These are phyloP conservation scores for Hypoxylon perforatum DNA, from an alignment of 495 filamentous ascomycete species.

Conservation along the genomic window DNA sequence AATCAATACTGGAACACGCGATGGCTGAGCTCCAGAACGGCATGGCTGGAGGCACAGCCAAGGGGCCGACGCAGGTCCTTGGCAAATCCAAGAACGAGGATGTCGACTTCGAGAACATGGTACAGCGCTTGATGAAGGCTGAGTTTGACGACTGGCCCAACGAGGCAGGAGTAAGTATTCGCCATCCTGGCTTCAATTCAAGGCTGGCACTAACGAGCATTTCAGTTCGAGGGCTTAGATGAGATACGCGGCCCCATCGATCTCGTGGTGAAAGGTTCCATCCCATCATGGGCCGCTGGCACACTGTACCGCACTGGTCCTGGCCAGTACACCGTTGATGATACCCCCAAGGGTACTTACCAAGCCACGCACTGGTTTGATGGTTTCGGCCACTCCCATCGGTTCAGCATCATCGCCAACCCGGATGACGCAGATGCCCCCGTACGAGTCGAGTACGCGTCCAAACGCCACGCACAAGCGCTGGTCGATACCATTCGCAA, in stretches of 20 bases:
- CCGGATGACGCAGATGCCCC: conserved; percentile 30
- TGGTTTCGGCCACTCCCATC: conserved; percentile 78
- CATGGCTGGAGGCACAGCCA: background rate
- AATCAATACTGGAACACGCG: conserved; percentile 4
- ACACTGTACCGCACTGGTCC: conserved; percentile 79
- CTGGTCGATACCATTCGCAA: conserved; percentile 64
- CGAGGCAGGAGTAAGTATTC: conserved; percentile 53
- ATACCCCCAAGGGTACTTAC: conserved; percentile 65
- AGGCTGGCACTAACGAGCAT: conserved; percentile 11
- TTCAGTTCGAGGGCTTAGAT: conserved; percentile 57
- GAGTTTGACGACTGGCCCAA: conserved; percentile 55
- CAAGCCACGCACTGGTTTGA: conserved; percentile 80
- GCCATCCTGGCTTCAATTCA: no score
- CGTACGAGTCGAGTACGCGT: conserved; percentile 73
- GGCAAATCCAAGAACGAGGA: conserved; percentile 75
- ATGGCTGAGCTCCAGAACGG: background rate
- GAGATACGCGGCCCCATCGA: conserved; percentile 58
- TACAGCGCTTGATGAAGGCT: conserved; percentile 66
- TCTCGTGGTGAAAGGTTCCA: conserved; percentile 52
- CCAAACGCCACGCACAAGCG: conserved; percentile 70
- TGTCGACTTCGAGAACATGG: conserved; percentile 76
- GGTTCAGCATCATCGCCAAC: conserved; percentile 70
- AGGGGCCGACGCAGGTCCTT: conserved; percentile 62
- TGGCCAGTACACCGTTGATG: conserved; percentile 66
- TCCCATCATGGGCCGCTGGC: conserved; percentile 63